Evolutionary conservation across 2,329 filamentous ascomycete species (phyloP), one percentile per base, ranked within the genome.

Genomic region (Talaromyces sp.): DNA sequence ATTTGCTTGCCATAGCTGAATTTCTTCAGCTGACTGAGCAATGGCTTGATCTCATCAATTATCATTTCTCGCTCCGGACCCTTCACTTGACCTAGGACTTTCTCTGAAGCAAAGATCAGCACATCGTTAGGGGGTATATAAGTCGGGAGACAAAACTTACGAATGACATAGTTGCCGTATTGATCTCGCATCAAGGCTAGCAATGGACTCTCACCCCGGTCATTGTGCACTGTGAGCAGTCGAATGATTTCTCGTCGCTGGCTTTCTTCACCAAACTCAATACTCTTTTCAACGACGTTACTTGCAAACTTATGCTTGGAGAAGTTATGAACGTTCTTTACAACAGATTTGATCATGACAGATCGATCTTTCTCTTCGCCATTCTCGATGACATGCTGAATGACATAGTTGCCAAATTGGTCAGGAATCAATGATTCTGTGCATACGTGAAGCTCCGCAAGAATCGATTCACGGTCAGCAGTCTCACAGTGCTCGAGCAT

Each of bases 251-350:
- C 82, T 37, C 81, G 83, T 58, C 89, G 87, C 72, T 96, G 89
- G 58, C 87, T 81, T 21, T 84, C 79, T 0, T 86, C 86, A 21
- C 91, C 91, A 67, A 83, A 85, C 61, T 89, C 82, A 64, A 98
- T 88, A 72, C 92, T 96, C 76, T 92, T 93, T 77, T 99, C 95
- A 0, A 99, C 93, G 2, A 99, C 93, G 69, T 99, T 98, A 71
- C 93, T 97, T 0, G 95, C 93, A 71, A 91, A 96, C 74, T 99
- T 99, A 80, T 98, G 92, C 80, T 92, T 96, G 28, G 92, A 96
- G 69, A 92, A 88, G 1, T 80, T 79, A 42, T 96, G 77, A 2
- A 96, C 80, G 63, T 92, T 85, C 12, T 82, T 81, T 67, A 88
- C 87, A 66, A 98, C 88, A 54, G 92, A 80, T 28, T 83, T 78